Evolutionary conservation across 768 basidiomycete genomes (phyloP), one percentile per base, ranked within the genome.

Genomic region (Macrolepiota albuminosa): DNA sequence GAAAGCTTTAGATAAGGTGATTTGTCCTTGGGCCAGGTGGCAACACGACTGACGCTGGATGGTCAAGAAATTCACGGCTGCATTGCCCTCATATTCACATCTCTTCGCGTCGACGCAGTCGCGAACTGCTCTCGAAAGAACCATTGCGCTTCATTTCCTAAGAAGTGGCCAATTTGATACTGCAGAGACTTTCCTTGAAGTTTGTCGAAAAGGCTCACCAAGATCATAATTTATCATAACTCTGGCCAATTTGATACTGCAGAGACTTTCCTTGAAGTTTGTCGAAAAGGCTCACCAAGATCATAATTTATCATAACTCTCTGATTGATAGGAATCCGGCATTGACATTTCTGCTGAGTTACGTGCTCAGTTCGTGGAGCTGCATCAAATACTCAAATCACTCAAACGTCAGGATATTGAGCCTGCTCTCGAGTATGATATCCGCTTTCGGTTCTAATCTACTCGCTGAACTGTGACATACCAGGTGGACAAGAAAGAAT

Each of bases 1-100:
- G 33, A 98, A 95, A 74, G 81, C 86, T 0, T 72, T 98, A 69
- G 96, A 98, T 69, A 98, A 97, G 88, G 96, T 91, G 58, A 29
- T 13, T 29, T 2, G 79, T 60, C 45, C 50, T 31, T 57, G 45
- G 10, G 2, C 40, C 0, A 37, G 43, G 33, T 29, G 40, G 26
- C 24, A 8, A 18, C 7, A 37, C 16, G 24, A 34, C 18, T 47
- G 26, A 36, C 8, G 24, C 16, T 39, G 9, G 21, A 37, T 48
- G 18, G 59, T 33, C 52, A 58, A 92, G 89, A 78, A 82, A 81
- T 80, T 86, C 75, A 65, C 81, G 67, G 68, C 84, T 63, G 57
- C 81, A 53, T 59, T 91, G 66, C 91, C 90, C 4, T 76, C 85
- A 2, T 89, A 87, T 67, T 76, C 84, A 2, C 82, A 85, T 42